Conservation (phyloP, 768 basidiomycete genomes). For the Rhizopogon vulgaris region DNA sequence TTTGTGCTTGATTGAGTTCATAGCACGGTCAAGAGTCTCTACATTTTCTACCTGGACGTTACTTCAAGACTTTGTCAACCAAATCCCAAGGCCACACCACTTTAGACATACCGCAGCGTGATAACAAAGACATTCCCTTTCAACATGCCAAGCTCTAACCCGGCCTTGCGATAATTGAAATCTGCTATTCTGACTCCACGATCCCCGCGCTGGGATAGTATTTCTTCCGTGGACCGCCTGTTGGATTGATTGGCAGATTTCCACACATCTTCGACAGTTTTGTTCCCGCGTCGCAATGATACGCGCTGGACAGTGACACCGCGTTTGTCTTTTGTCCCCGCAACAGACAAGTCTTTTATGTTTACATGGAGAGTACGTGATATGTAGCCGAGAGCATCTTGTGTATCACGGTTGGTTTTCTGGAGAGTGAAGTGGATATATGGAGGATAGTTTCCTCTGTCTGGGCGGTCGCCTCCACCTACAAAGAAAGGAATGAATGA, state of each 20-base stretch:
- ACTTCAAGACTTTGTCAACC: conserved; percentile 32
- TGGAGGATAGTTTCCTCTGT: conserved; percentile 67
- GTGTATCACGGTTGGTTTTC: conserved; percentile 96
- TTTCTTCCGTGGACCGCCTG: conserved; percentile 51
- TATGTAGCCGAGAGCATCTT: conserved; percentile 83
- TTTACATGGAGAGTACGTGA: conserved; percentile 71
- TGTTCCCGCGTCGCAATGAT: conserved; percentile 67
- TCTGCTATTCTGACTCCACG: conserved; percentile 86
- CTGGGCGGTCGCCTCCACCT: conserved; percentile 35
- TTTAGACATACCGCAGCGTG: conserved; percentile 67
- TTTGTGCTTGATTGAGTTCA: conserved; percentile 70
- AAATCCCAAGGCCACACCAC: not conserved
- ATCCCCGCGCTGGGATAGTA: conserved; percentile 71
- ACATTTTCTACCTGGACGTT: conserved; percentile 77
- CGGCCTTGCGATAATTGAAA: conserved; percentile 74
- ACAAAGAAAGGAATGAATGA: not conserved
- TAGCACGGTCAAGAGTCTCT: conserved; percentile 65
- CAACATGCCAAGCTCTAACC: conserved; percentile 90
- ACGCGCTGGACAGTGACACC: conserved; percentile 95
- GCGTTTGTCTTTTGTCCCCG: conserved; percentile 97
- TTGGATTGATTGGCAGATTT: conserved; percentile 65
- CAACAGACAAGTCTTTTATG: conserved; percentile 78
- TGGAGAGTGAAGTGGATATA: conserved; percentile 96
- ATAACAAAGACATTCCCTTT: conserved; percentile 96
- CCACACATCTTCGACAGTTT: conserved; percentile 84